Evolutionary conservation across 2,329 filamentous ascomycete species (phyloP), one percentile per base, ranked within the genome.

Genomic region (Cladosporium austrohemisphaericum): DNA sequence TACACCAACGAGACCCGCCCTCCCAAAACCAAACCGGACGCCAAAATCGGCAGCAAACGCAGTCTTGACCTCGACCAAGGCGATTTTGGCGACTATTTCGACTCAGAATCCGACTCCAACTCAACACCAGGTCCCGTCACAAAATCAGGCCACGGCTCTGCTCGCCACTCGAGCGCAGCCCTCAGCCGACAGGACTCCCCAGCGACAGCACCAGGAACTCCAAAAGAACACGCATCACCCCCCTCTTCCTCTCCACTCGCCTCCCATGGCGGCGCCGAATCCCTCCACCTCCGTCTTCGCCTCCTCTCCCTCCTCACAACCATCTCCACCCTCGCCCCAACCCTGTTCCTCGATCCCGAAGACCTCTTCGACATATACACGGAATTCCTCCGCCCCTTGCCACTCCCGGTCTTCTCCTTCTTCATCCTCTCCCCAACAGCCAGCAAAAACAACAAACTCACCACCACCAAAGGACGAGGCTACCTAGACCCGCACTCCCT

Each of bases 1-100:
- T 92, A 86, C 69, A 73, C 76, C 18, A 79, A 80, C 45, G 87
- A 91, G 66, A 79, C 78, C 2, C 75, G 69, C 52, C 73, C 68
- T 54, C 69, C 58, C 54, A 71, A 59, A 37, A 68, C 63, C 46
- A 54, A 59, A 43, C 78, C 83, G 11, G 79, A 82, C 22, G 75
- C 78, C 33, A 72, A 80, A 46, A 81, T 78, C 49, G 80, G 77
- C 10, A 78, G 83, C 54, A 71, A 54, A n/a, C 51, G 52, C 14
- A 60, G 60, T 49, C 56, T 66, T 50, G 80, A 83, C 49, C 71
- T 81, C 51, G 79, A 83, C 11, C 73, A 75, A 22, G 70, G 69
- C 20, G 63, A 67, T 5, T 69, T 61, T 28, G 64, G 62, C 8
- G 65, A 67, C 37, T 67, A 68, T 28, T 62, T 61, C 20, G 63